Conservation (phyloP, 2,329 filamentous ascomycete genomes). For the Trichoderma sp. region DNA sequence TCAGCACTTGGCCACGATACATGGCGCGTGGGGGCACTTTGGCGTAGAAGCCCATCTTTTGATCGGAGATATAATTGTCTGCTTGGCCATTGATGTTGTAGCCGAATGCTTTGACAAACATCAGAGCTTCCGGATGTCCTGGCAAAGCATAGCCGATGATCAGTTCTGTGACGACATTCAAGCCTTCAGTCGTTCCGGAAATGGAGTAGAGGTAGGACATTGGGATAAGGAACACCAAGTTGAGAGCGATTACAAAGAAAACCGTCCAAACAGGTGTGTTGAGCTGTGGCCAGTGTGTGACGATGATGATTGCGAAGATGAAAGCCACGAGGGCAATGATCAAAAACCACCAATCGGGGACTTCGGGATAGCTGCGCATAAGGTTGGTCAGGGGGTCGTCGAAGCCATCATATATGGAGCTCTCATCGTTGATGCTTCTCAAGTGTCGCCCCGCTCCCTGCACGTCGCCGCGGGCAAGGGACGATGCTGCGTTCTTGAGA, state of each 20-base stretch:
- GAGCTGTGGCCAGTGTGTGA: constrained; percentile 36
- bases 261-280: constrained; percentile 37
- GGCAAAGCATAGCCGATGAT: constrained; percentile 32
- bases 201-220: constrained; percentile 46
- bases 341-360: constrained; percentile 52
- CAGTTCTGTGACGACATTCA: constrained; percentile 54
- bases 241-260: constrained; percentile 41
- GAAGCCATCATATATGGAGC: constrained; percentile 46
- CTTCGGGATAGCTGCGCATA: constrained; percentile 43
- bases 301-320: constrained; percentile 40
- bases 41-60: constrained; percentile 42
- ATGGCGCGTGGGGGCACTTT: constrained; percentile 41
- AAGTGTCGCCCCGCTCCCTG: constrained; percentile 37
- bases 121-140: constrained; percentile 40
- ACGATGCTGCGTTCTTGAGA: constrained; percentile 31
- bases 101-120: constrained; percentile 57
- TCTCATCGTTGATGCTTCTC: constrained; percentile 39
- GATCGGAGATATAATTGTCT: constrained; percentile 44
- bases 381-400: constrained; percentile 47
- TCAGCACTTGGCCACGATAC: constrained; percentile 47
- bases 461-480: constrained; percentile 39
- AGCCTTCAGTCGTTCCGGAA: constrained; percentile 46
- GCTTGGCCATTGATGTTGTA: constrained; percentile 48
- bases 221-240: constrained; percentile 46
- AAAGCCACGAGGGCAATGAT: constrained; percentile 35